These are phyloP conservation scores for Macrophomina tecta DNA, from an alignment of 2,329 filamentous ascomycete genomes.

Conservation along the genomic window DNA sequence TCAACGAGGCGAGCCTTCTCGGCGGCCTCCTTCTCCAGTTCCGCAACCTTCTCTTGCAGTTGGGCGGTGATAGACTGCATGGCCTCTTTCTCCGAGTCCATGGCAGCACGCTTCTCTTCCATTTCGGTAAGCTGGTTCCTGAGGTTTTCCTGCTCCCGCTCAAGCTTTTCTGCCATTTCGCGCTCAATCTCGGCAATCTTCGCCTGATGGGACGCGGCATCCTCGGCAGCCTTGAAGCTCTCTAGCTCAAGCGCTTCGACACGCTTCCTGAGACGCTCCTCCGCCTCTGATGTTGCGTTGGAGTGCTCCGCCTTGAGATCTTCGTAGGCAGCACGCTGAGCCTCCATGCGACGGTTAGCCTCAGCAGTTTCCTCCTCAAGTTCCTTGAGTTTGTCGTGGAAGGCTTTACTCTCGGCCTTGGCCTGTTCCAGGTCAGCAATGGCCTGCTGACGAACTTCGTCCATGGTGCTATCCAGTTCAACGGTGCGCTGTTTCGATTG, in stretches of 20 bases:
- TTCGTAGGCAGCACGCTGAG: constrained; percentile 24
- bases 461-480: constrained; percentile 13
- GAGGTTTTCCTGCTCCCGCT: constrained; percentile 18
- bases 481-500: constrained; percentile 17
- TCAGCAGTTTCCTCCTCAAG: constrained; percentile 24
- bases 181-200: constrained; percentile 19
- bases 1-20: constrained; percentile 26
- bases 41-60: constrained; percentile 17
- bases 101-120: constrained; percentile 14
- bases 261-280: constrained; percentile 15
- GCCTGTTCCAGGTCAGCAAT: constrained; percentile 21
- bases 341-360: constrained; percentile 18
- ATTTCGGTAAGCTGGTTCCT: constrained; percentile 2
- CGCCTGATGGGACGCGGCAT: constrained; percentile 16
- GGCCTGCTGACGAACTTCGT: constrained; percentile 17
- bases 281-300: constrained; percentile 13
- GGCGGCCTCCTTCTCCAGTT: constrained; percentile 18
- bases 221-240: constrained; percentile 7
- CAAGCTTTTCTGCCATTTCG: constrained; percentile 16
- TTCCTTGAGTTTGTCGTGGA: constrained; percentile 22
- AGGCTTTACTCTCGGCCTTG: constrained; percentile 25
- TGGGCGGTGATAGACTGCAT: constrained; percentile 9
- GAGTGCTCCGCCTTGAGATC: constrained; percentile 11
- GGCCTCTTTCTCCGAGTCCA: constrained; percentile 22
- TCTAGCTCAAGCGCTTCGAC: constrained; percentile 25